A percentile compares a stretch with the other conserved stretches of the same genome.
Conservation (phyloP, 176 grass and related monocot genomes). For the Zoysia pacifica region DNA sequence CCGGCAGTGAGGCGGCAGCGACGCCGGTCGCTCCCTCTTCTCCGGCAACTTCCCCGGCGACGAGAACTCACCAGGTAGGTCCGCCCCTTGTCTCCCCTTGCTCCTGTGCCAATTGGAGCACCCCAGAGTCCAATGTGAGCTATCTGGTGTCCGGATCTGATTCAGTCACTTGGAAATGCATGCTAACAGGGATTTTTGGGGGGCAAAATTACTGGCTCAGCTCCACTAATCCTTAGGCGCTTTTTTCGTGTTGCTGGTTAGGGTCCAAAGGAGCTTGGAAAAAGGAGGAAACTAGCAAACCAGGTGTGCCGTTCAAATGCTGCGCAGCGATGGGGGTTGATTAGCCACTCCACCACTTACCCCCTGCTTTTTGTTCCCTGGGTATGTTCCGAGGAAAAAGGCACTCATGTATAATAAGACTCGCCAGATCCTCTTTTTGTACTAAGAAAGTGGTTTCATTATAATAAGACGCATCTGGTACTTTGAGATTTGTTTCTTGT, state of each 20-base stretch:
- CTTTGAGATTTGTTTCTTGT: background rate
- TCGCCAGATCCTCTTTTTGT: background rate
- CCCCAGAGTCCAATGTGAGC: background rate
- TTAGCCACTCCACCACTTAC: background rate
- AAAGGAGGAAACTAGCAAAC: background rate
- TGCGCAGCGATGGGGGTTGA: conserved; percentile 16
- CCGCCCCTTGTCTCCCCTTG: background rate
- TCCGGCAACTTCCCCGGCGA: background rate
- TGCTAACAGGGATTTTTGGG: background rate
- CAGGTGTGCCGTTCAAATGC: background rate
- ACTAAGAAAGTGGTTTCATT: background rate
- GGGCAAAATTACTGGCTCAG: background rate
- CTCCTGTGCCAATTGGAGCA: background rate
- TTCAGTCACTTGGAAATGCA: background rate
- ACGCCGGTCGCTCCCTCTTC: background rate
- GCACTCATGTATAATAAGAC: conserved; percentile 7
- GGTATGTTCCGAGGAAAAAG: conserved; percentile 6
- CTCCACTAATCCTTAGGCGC: background rate
- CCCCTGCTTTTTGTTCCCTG: conserved; percentile 3
- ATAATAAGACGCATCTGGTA: conserved; percentile 30
- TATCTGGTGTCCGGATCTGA: background rate
- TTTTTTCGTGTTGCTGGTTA: background rate
- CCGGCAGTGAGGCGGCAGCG: background rate
- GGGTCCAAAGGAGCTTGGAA: background rate
- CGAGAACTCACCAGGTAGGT: conserved; percentile 1